Percentiles rank a stretch among this genome's conserved stretches.
Conservation (phyloP, 306 rosid species). For the Lathyrus aphaca region DNA sequence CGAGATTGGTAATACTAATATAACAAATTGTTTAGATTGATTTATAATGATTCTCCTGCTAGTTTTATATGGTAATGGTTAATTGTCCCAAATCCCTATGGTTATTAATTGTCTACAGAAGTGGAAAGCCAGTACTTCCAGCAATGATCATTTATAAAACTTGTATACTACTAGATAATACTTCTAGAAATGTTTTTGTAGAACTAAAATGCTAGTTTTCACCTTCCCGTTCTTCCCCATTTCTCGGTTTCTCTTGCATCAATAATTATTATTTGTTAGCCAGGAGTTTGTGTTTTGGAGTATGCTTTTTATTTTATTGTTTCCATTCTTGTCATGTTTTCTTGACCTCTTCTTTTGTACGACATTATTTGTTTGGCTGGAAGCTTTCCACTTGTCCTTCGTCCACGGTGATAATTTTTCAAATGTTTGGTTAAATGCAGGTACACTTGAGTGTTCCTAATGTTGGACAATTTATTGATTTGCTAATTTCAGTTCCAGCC, state of each 20-base stretch:
- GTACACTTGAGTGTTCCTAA: conserved; percentile 90
- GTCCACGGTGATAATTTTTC: not conserved
- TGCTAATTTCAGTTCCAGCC: conserved; percentile 74
- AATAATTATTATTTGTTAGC: not conserved
- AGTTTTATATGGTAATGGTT: conserved; percentile 15
- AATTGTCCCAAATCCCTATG: conserved; percentile 22
- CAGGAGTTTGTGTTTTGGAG: conserved; percentile 2
- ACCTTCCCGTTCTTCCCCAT: not conserved
- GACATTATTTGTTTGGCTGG: conserved; percentile 27
- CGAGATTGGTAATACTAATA: conserved; percentile 79
- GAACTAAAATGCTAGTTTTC: conserved; percentile 1
- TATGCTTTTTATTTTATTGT: not conserved
- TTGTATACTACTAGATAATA: not conserved
- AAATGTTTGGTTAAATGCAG: conserved; percentile 50
- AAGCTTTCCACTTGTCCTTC: not conserved
- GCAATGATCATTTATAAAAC: conserved; percentile 30
- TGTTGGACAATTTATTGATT: conserved; percentile 83
- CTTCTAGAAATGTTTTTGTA: conserved; percentile 19
- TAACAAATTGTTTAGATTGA: conserved; percentile 21
- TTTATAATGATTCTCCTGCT: conserved; percentile 24
- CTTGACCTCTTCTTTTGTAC: conserved; percentile 1
- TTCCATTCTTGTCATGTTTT: conserved; percentile 12
- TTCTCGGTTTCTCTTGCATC: conserved; percentile 18
- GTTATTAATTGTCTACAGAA: conserved; percentile 11
- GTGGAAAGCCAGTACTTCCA: conserved; percentile 1